Evolutionary conservation across 352 stramenopile species (phyloP).

Genomic region (Blastocystis sp.): DNA sequence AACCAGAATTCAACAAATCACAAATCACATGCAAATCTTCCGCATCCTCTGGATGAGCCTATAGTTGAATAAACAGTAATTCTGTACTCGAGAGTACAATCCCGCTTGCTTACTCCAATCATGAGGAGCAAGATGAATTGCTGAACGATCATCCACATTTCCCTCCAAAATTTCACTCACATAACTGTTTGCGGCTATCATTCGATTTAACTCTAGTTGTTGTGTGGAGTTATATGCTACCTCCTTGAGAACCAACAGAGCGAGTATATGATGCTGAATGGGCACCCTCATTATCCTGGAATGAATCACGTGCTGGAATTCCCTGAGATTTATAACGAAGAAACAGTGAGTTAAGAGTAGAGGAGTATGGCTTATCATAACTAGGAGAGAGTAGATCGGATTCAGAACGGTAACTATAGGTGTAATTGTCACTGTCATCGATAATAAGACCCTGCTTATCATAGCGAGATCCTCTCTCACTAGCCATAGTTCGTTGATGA

Average conservation of each 20-base stretch:
- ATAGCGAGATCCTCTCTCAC: not conserved
- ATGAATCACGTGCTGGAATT: not conserved
- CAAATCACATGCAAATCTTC: constrained; percentile 22
- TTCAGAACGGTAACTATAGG: not conserved
- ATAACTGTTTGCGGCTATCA: constrained; percentile 3
- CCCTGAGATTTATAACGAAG: not conserved
- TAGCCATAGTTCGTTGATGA: not conserved
- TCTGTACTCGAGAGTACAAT: not conserved
- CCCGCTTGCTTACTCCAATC: not conserved
- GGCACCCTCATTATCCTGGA: not conserved
- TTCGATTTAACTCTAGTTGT: not conserved
- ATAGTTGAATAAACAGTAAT: not conserved
- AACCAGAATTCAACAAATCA: not conserved
- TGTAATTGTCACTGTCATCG: not conserved
- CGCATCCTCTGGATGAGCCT: constrained; percentile 36
- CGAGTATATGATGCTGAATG: not conserved
- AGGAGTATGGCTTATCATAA: not conserved
- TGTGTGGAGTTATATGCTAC: not conserved
- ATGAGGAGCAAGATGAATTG: not conserved
- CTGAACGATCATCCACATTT: not conserved
- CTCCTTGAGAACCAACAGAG: not conserved
- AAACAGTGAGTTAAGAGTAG: not conserved
- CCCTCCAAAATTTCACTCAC: constrained; percentile 4
- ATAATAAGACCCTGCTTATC: not conserved
- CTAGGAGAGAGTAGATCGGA: not conserved